These are phyloP conservation scores for Kwoniella sp. DNA, from an alignment of 768 basidiomycete genomes.

Conservation along the genomic window DNA sequence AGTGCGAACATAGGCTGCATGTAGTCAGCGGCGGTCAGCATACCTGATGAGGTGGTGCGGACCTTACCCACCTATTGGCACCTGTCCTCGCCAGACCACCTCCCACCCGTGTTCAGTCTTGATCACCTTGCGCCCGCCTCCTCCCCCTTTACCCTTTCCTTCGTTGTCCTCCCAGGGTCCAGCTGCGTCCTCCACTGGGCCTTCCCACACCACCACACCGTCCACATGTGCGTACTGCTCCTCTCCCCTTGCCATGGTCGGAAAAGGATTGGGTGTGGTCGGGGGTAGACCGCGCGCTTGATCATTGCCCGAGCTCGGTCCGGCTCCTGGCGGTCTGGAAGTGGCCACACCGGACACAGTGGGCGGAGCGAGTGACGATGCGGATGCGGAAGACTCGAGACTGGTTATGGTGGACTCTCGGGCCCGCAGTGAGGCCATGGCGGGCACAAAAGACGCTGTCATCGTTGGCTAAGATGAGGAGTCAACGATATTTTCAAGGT, in stretches of 20 bases:
- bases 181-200: conserved; percentile 16
- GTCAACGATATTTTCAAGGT: not conserved
- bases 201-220: conserved; percentile 63
- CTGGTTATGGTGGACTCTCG: not conserved
- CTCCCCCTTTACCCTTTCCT: conserved; percentile 50
- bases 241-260: conserved; percentile 67
- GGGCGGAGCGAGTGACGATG: conserved; percentile 8
- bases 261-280: conserved; percentile 77
- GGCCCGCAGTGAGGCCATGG: conserved; percentile 36
- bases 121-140: conserved; percentile 62
- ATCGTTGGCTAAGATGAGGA: conserved; percentile 60
- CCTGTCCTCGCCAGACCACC: conserved; percentile 69
- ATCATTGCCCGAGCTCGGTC: not conserved
- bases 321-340: too few species aligned
- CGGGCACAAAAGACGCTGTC: conserved; percentile 80
- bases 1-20: conserved; percentile 68
- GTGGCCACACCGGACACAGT: too few species aligned
- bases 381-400: conserved; percentile 3
- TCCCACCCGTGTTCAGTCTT: conserved; percentile 69
- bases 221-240: conserved; percentile 71
- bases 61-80: conserved; percentile 68
- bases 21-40: not conserved
- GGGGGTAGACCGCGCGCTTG: conserved; percentile 58
- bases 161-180: conserved; percentile 62
- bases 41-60: not conserved